Conservation (phyloP, 768 basidiomycete species). For the Agrocybe praecox region DNA sequence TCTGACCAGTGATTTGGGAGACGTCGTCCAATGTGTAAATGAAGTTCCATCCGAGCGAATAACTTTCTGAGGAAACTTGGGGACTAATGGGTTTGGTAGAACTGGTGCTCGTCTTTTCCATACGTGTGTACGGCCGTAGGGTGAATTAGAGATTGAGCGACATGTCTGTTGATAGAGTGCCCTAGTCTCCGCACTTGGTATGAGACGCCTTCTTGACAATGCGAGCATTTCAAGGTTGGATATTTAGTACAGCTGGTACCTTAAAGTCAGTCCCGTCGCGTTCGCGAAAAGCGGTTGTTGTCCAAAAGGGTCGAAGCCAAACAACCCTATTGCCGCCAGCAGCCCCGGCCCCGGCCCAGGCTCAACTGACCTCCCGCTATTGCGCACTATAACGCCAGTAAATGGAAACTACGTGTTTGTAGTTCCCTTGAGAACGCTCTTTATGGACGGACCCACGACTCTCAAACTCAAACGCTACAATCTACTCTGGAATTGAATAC, state of each 20-base stretch:
- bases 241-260: not conserved
- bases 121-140: constrained; percentile 85
- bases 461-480: too few species aligned
- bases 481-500: too few species aligned
- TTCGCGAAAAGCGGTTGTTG: constrained; percentile 13
- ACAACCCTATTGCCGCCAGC: too few species aligned
- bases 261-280: not conserved
- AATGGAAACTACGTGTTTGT: too few species aligned
- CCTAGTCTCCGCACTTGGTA: constrained; percentile 3
- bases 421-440: too few species aligned
- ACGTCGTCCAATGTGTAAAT: constrained; percentile 87
- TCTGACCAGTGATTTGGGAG: constrained; percentile 74
- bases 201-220: constrained; percentile 9
- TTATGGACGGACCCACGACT: too few species aligned
- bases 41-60: constrained; percentile 88
- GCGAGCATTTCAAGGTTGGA: constrained; percentile 9
- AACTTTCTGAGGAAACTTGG: constrained; percentile 85
- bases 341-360: too few species aligned
- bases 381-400: too few species aligned
- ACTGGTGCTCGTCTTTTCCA: constrained; percentile 67
- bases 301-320: not conserved
- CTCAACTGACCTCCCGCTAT: too few species aligned
- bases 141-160: constrained; percentile 62
- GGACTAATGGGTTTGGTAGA: constrained; percentile 83
- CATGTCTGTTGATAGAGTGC: constrained; percentile 10